phyloP scores from a whole-genome alignment of 2,329 filamentous ascomycete species.

The Apiospora koreana region DNA sequence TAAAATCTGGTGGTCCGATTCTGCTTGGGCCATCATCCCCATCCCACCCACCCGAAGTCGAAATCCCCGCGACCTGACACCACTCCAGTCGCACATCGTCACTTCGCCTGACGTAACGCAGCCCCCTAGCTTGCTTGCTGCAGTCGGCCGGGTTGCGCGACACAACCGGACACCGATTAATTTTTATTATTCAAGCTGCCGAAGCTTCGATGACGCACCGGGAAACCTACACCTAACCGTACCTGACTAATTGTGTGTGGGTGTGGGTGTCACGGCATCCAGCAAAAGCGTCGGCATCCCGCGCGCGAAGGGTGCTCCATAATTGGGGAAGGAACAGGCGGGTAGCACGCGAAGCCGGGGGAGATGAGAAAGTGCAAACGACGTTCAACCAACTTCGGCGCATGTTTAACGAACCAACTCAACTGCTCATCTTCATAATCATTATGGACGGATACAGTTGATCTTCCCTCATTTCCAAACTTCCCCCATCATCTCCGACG shows the following conservation, averaged over 20 bases:
- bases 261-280: constrained; percentile 1
- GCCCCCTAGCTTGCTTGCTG: neutral
- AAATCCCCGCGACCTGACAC: constrained; percentile 3
- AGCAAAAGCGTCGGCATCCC: neutral
- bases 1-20: neutral
- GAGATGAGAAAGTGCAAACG: constrained; percentile 8
- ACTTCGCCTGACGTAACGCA: neutral
- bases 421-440: neutral
- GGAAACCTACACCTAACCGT: neutral
- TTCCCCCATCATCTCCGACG: neutral
- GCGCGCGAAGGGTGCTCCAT: neutral
- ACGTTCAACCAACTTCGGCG: neutral
- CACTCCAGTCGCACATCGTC: neutral
- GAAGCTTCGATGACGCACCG: neutral
- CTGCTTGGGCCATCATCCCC: constrained; percentile 5
- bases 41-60: neutral
- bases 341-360: neutral
- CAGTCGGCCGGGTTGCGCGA: neutral
- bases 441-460: constrained; percentile 10
- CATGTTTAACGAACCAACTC: neutral
- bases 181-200: neutral
- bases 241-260: neutral
- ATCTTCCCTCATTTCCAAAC: neutral
- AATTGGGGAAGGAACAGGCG: neutral
- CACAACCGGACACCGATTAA: neutral